Base-by-base conservation (phyloP, 2,329 filamentous ascomycete species). In the Samsoniella hepiali region DNA sequence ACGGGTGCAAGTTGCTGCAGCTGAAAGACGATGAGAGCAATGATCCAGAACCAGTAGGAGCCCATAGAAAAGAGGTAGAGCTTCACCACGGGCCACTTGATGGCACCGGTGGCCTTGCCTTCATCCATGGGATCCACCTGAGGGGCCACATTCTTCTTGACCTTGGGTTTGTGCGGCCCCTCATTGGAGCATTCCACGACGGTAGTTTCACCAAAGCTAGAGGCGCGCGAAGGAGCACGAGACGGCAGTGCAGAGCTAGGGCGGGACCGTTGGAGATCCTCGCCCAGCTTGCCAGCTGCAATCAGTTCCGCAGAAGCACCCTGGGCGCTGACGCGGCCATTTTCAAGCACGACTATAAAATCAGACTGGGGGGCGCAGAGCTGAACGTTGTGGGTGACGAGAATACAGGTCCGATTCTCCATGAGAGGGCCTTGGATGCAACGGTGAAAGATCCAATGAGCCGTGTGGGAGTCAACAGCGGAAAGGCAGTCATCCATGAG, bases 391-490 rank as follows among this genome's bases (percentile, higher is more conserved):
- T 99, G 95, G 0, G 95, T 97, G 42, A 99, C 94, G 50, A 99
- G 82, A 61, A 99, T 91, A 75, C 95, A 98, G 34, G 95, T 98
- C 49, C 95, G 88, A 71, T 88, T 83, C 64, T 84, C 79, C 95
- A 99, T 98, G 58, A 99, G 78, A 6, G 91, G 91, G 2, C 95
- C 95, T 69, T 88, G 88, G 67, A 99, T 88, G 65, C 93, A 96
- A 75, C 97, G 90, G 73, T 90, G 90, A 77, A 98, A 98, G 68
- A 99, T 98, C 89, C 96, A 97, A 75, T 97, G 96, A 2, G 93
- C 93, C 0, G 95, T 98, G 71, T 99, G 95, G 3, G 95, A 96
- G 75, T 99, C 95, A 40, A 99, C 95, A 34, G 95, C 95, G 72
- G 93, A 97, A 50, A 99, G 83, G 67, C 96, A 97, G 75, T 99